Percentiles rank a stretch among this genome's conserved stretches.
phyloP scores from a whole-genome alignment of 176 grass and related monocot species.

The Carex kokanica region DNA sequence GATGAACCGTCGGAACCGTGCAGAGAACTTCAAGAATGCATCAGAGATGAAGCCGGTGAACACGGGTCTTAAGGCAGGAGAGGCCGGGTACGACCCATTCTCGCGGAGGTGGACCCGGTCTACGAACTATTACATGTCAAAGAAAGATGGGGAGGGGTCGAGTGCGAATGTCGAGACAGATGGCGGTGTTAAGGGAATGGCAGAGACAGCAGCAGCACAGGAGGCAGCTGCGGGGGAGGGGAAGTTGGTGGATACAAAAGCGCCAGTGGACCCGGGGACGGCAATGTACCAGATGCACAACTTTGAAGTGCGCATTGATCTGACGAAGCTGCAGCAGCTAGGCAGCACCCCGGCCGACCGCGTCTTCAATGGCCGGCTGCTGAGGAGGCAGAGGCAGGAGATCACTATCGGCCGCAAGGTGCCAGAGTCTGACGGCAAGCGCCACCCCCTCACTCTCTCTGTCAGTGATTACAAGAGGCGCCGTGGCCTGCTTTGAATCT shows the following conservation, averaged over 20 bases:
- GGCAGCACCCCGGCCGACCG: conserved; percentile 53
- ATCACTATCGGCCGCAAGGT: conserved; percentile 1
- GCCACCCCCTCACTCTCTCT: conserved; percentile 13
- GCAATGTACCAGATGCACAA: conserved; percentile 61
- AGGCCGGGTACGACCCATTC: conserved; percentile 94
- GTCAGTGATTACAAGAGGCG: conserved; percentile 18
- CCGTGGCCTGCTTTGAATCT: background rate
- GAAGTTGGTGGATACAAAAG: conserved; percentile 81
- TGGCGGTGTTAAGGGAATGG: conserved; percentile 14
- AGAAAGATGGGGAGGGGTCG: conserved; percentile 41
- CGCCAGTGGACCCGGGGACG: conserved; percentile 78
- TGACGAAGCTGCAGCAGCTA: conserved; percentile 57
- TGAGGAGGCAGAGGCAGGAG: conserved; percentile 32
- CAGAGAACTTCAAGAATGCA: conserved; percentile 92
- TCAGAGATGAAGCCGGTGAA: conserved; percentile 90
- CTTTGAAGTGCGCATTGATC: conserved; percentile 78
- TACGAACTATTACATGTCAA: conserved; percentile 74
- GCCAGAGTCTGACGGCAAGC: conserved; percentile 7
- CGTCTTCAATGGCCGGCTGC: conserved; percentile 61
- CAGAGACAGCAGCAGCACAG: conserved; percentile 57
- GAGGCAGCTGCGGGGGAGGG: conserved; percentile 80
- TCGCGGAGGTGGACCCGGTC: conserved; percentile 98
- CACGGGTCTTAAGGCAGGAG: conserved; percentile 74
- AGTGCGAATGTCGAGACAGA: conserved; percentile 19
- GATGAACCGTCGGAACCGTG: conserved; percentile 91